phyloP scores from a whole-genome alignment of 2,329 filamentous ascomycete species.

The Trichoderma sp. region DNA sequence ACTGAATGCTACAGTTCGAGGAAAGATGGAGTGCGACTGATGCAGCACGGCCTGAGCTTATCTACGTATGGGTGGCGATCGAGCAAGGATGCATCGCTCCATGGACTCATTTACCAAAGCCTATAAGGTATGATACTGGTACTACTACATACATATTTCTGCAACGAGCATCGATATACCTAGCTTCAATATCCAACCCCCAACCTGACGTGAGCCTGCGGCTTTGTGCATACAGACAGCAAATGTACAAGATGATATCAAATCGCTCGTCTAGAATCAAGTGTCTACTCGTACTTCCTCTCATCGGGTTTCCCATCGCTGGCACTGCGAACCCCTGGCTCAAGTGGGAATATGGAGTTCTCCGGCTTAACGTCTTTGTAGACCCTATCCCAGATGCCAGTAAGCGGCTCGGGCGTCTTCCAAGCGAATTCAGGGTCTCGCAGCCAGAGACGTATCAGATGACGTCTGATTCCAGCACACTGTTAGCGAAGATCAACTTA shows the following conservation, averaged over 20 bases:
- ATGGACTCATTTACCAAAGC: background rate
- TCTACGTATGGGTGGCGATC: background rate
- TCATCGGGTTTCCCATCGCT: constrained; percentile 4
- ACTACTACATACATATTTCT: background rate
- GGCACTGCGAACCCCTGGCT: constrained; percentile 43
- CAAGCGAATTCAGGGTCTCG: constrained; percentile 53
- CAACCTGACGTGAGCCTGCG: background rate
- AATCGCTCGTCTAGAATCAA: background rate
- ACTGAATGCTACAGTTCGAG: background rate
- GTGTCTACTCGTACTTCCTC: constrained; percentile 3
- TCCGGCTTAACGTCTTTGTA: constrained; percentile 56
- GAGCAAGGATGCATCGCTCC: background rate
- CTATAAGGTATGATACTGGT: background rate
- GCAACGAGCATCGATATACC: background rate
- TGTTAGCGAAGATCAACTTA: constrained; percentile 24
- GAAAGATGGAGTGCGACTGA: background rate
- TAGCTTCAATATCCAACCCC: background rate
- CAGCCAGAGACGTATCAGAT: constrained; percentile 55
- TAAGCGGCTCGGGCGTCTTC: constrained; percentile 50
- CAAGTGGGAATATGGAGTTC: constrained; percentile 57
- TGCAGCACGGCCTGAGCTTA: background rate
- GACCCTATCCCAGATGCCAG: constrained; percentile 54
- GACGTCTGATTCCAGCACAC: constrained; percentile 40
- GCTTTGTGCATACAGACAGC: background rate
- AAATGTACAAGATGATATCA: too few species aligned